phyloP scores from a whole-genome alignment of 2,329 filamentous ascomycete genomes.

The Bipolaris sorokiniana region DNA sequence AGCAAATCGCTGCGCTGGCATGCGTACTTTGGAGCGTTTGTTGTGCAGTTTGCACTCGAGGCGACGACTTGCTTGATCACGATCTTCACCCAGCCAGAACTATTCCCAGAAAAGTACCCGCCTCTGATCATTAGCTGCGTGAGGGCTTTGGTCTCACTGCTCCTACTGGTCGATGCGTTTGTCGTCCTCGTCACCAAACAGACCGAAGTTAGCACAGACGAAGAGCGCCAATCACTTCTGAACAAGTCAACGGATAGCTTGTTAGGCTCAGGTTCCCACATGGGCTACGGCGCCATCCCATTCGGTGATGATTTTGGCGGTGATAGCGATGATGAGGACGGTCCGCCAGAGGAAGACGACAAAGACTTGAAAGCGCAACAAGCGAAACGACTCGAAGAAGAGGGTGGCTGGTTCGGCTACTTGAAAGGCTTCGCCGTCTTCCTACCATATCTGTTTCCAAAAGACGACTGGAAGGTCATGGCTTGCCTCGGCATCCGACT shows the following conservation, averaged over 20 bases:
- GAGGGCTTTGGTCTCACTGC: conserved; percentile 30
- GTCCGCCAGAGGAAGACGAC: conserved; percentile 58
- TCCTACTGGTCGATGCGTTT: conserved; percentile 38
- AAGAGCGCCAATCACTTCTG: conserved; percentile 66
- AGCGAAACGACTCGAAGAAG: conserved; percentile 70
- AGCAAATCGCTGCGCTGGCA: conserved; percentile 38
- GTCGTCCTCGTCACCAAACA: conserved; percentile 36
- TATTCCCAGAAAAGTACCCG: conserved; percentile 24
- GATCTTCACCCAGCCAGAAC: conserved; percentile 23
- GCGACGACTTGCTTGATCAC: conserved; percentile 36
- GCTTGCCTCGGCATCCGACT: conserved; percentile 70
- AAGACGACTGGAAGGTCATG: conserved; percentile 69
- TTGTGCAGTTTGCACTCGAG: conserved; percentile 42
- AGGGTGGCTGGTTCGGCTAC: conserved; percentile 79
- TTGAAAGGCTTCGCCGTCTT: conserved; percentile 76
- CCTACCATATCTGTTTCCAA: conserved; percentile 79
- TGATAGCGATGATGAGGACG: conserved; percentile 48
- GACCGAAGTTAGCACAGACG: conserved; percentile 53
- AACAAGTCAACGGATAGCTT: conserved; percentile 50
- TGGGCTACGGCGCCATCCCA: conserved; percentile 44
- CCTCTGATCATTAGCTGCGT: conserved; percentile 34
- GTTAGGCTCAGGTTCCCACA: conserved; percentile 47
- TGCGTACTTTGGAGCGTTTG: conserved; percentile 44
- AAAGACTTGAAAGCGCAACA: conserved; percentile 61
- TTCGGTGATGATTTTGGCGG: conserved; percentile 4